phyloP scores from a whole-genome alignment of 2,329 filamentous ascomycete genomes.

The Penicillium sp. region DNA sequence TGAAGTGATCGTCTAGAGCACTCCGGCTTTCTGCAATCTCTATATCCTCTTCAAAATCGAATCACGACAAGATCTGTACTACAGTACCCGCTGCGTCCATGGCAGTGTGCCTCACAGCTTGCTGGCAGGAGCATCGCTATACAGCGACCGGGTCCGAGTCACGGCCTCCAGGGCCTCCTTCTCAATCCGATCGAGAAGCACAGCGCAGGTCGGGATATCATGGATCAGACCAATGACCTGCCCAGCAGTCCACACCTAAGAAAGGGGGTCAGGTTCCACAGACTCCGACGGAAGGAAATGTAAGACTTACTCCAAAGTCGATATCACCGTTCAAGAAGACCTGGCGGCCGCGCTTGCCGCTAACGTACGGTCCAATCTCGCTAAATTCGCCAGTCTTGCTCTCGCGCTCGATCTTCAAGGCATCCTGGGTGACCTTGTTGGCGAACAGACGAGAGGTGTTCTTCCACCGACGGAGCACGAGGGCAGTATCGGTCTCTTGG shows the following conservation, averaged over 20 bases:
- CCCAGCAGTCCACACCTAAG: slow-evolving; percentile 89
- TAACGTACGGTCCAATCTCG: slow-evolving; percentile 82
- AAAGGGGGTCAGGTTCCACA: slow-evolving; percentile 13
- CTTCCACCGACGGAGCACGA: slow-evolving; percentile 85
- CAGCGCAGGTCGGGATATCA: slow-evolving; percentile 74
- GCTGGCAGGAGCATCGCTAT: slow-evolving; percentile 47
- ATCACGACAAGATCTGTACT: background rate
- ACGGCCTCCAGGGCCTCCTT: slow-evolving; percentile 69
- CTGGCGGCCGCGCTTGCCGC: slow-evolving; percentile 83
- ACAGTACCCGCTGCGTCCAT: too few species aligned
- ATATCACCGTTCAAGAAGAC: slow-evolving; percentile 91
- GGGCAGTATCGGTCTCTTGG: slow-evolving; percentile 83
- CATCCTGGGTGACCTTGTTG: slow-evolving; percentile 82
- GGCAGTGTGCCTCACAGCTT: too few species aligned
- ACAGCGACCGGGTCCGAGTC: slow-evolving; percentile 56
- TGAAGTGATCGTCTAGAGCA: too few species aligned
- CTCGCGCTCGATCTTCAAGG: slow-evolving; percentile 77
- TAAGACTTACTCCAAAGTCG: slow-evolving; percentile 72
- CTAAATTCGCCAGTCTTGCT: slow-evolving; percentile 82
- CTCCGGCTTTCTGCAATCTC: too few species aligned
- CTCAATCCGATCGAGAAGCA: slow-evolving; percentile 69
- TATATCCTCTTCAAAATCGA: background rate
- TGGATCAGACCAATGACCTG: slow-evolving; percentile 90
- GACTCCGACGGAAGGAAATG: background rate
- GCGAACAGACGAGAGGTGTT: slow-evolving; percentile 87